Base-by-base conservation (phyloP, 768 basidiomycete species). In the Trametopsis cervina region DNA sequence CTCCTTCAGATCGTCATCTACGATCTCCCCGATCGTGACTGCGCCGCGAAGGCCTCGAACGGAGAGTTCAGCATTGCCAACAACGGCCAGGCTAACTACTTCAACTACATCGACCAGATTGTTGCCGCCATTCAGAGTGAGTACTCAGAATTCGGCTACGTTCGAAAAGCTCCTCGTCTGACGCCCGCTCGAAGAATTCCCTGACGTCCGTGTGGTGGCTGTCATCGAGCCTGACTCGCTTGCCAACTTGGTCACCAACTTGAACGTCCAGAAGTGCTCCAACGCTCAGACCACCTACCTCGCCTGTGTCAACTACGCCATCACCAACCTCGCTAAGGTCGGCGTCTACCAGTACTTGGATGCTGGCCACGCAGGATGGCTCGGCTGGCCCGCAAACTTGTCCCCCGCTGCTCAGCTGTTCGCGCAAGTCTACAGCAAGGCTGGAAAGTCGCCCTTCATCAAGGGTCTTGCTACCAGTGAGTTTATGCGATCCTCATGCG, bases 181-280 rank as follows among this genome's bases (percentile, higher is more conserved):
- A 22, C 36, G 20, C 3, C 33, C 36, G 4, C 40, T 12, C 2
- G 24, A 56, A 46, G 75, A 71, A 51, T 80, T 66, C 69, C 80
- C 80, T 40, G 70, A 75, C 55, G 78, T 81, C 54, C 75, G 77
- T 44, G 75, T 83, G 52, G 72, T 82, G 38, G 80, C 81, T 42
- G 77, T 81, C 60, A 73, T 81, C 46, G 81, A 83, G 62, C 80
- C 81, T 52, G 81, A 83, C 62, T 80, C 80, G 36, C 66, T 84
- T 40, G 81, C 80, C 50, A 83, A 83, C 68, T 58, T 84, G 57
- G 81, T 83, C 57, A 83, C 80, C 60, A 83, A 83, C 73, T 55
- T 81, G 62, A 78, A 63, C 63, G 76, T 80, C 27, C 53, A 65
- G 29, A 79, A 81, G 60, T 81, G 80, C 61, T 57, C 71, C 40